phyloP scores from a whole-genome alignment of 257 asterid species.

The Ligustrum vulgare region DNA sequence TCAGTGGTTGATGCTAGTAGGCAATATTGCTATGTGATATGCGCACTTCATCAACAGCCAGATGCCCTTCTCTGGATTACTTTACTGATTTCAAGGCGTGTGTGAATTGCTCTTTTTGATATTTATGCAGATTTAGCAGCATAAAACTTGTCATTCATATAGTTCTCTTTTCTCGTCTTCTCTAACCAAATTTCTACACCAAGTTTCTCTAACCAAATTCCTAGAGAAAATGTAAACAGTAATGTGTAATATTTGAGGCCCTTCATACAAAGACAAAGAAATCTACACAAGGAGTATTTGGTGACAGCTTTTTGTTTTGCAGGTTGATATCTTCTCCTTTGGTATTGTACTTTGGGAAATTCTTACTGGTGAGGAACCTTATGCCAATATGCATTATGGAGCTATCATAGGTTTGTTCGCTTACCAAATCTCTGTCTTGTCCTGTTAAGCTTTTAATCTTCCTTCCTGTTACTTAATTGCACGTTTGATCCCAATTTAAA shows the following conservation, averaged over 20 bases:
- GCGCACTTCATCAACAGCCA: background rate
- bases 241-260: background rate
- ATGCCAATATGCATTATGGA: slow-evolving; percentile 96
- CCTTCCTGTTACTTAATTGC: background rate
- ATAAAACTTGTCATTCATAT: background rate
- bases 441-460: background rate
- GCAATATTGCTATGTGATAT: background rate
- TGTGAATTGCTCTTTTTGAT: background rate
- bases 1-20: background rate
- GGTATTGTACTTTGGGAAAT: slow-evolving; percentile 97
- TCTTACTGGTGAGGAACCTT: slow-evolving; percentile 97
- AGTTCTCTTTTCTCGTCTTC: background rate
- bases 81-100: background rate
- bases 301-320: slow-evolving; percentile 23
- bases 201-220: background rate
- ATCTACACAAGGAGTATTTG: background rate
- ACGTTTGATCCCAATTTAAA: background rate
- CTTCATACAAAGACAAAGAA: background rate
- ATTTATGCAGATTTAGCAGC: background rate
- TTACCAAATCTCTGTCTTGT: background rate
- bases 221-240: background rate
- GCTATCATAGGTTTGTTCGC: slow-evolving; percentile 75
- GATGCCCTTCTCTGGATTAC: background rate
- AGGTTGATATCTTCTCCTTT: slow-evolving; percentile 95
- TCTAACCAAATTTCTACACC: background rate